A percentile compares a stretch with the other conserved stretches of the same genome.
Conservation (phyloP, 352 stramenopile genomes). For the Globisporangium viniferum region DNA sequence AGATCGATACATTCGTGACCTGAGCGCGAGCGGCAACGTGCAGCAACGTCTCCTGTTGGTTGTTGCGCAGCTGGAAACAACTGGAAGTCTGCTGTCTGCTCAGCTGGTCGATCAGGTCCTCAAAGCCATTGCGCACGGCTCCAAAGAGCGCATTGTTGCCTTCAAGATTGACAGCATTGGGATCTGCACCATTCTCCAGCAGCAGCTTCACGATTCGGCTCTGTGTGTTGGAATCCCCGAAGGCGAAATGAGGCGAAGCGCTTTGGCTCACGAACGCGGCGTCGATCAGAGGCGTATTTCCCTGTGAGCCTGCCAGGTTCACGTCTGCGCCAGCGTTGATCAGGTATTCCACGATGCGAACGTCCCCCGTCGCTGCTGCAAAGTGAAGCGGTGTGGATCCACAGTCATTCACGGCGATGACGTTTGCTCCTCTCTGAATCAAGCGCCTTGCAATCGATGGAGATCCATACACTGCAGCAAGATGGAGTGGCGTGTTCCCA, state of each 20-base stretch:
- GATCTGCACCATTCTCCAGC: neutral
- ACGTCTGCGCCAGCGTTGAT: slow-evolving; percentile 26
- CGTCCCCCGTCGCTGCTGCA: slow-evolving; percentile 31
- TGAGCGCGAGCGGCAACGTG: slow-evolving; percentile 30
- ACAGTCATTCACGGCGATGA: slow-evolving; percentile 26
- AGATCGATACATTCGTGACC: slow-evolving; percentile 25
- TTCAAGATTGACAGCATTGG: slow-evolving; percentile 15
- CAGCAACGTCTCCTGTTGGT: slow-evolving; percentile 20
- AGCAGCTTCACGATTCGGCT: no score
- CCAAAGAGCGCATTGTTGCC: slow-evolving; percentile 23
- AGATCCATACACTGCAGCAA: slow-evolving; percentile 34
- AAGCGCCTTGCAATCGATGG: slow-evolving; percentile 17
- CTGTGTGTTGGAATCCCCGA: no score
- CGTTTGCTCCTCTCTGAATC: slow-evolving; percentile 21
- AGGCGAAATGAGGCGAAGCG: no score
- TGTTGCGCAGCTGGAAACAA: slow-evolving; percentile 8
- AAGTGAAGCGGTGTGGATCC: slow-evolving; percentile 32
- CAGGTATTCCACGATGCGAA: slow-evolving; percentile 23
- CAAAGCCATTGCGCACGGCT: slow-evolving; percentile 24
- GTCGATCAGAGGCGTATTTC: slow-evolving; percentile 23
- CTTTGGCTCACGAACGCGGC: no score
- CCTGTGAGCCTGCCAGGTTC: slow-evolving; percentile 22
- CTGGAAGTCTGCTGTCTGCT: neutral
- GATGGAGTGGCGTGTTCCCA: slow-evolving; percentile 36
- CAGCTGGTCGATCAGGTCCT: slow-evolving; percentile 12